Evolutionary conservation across 73 alveolate genomes (phyloP), one percentile per base, ranked within the genome.

Genomic region (Effrenium voratum): DNA sequence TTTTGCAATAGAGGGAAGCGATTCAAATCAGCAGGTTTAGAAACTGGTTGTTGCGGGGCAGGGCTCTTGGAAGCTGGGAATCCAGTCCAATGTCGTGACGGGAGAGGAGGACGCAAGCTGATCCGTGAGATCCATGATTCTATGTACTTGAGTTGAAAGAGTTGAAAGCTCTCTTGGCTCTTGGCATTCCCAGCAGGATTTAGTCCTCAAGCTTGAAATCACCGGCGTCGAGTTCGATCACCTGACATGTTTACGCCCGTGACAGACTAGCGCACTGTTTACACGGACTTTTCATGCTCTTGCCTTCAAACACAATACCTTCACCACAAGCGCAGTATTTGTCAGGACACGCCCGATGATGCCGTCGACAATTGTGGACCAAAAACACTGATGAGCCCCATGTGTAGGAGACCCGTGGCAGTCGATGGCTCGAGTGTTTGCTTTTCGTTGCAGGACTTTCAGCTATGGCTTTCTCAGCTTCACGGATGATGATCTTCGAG

Each of bases 11-110:
- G 38, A 60, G 34, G 34, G 75, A 60, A 12, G 72, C 72, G 72
- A n/a, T 34, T 34, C n/a, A n/a, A n/a, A n/a, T n/a, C n/a, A n/a
- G n/a, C n/a, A n/a, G n/a, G n/a, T n/a, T n/a, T n/a, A n/a, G n/a
- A n/a, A n/a, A n/a, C n/a, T n/a, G n/a, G n/a, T n/a, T n/a, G n/a
- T n/a, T n/a, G n/a, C n/a, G n/a, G n/a, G 36, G 16, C 95, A 90
- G 97, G 97, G 97, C 73, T 90, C 97, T 55, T 90, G 97, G 97
- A 68, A 50, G 73, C 75, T 90, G 43, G 97, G 97, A 34, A 66
- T 90, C 83, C 97, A 90, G 87, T 87, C 66, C 47, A 90, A 90
- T 16, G 97, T 90, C 12, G 97, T 90, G 5, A 90, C 97, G 10
- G 97, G 97, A 16, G 88, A 90, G 40, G 97, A 90, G 97, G 97